Percentiles rank a stretch among this genome's conserved stretches.
Conservation (phyloP, 2,329 filamentous ascomycete species). For the Scedosporium dehoogii region DNA sequence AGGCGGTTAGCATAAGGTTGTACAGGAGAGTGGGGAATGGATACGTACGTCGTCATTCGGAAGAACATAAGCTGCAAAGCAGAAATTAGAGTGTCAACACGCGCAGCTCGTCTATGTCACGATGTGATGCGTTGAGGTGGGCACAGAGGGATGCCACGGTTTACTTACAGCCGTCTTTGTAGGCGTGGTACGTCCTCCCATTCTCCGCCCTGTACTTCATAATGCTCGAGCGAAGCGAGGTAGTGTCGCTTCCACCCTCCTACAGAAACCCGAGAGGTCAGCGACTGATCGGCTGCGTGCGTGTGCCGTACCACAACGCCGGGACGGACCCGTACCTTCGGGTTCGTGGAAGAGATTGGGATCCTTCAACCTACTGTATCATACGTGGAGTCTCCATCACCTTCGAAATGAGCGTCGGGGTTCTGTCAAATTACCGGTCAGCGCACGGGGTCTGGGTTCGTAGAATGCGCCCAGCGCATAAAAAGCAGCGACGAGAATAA, state of each 20-base stretch:
- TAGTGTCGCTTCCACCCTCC: conserved; percentile 9
- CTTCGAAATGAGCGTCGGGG: neutral
- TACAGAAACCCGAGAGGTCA: neutral
- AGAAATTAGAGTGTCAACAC: too few species aligned
- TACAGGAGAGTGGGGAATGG: neutral
- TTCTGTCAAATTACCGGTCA: neutral
- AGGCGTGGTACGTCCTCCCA: conserved; percentile 18
- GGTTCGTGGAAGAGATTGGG: neutral
- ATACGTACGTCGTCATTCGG: conserved; percentile 5
- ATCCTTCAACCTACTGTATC: neutral
- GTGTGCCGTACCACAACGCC: too few species aligned
- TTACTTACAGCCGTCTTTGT: conserved; percentile 16
- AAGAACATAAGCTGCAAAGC: conserved; percentile 1
- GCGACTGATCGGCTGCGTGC: too few species aligned
- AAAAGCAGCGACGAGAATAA: too few species aligned
- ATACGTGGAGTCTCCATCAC: neutral
- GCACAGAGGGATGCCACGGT: too few species aligned
- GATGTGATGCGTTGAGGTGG: too few species aligned
- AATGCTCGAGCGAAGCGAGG: conserved; percentile 14
- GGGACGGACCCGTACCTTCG: too few species aligned
- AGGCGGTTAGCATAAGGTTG: neutral
- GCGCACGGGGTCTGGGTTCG: too few species aligned
- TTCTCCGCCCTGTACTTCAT: conserved; percentile 17
- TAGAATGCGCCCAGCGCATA: too few species aligned
- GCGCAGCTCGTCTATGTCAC: too few species aligned